Conservation (phyloP, 169 alveolate species). For the Pseudocohnilembus persalinus region DNA sequence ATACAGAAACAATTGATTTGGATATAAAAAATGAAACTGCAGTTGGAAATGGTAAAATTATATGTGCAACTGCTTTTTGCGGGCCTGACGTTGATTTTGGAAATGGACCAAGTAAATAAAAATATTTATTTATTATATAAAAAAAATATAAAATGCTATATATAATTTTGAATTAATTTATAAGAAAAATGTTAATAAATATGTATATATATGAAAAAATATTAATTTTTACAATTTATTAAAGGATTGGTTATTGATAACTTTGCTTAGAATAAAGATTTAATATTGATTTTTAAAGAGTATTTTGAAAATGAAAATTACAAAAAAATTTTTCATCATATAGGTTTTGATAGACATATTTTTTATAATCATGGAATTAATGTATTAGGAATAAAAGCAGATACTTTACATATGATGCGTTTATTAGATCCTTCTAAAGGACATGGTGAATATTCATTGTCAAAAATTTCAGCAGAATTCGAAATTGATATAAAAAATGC, state of each 20-base stretch:
- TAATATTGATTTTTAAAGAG: conserved; percentile 61
- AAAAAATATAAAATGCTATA: too few relatives aligned
- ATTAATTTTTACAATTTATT: neutral
- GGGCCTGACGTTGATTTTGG: conserved; percentile 85
- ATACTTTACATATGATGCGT: conserved; percentile 85
- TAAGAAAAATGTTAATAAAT: too few relatives aligned
- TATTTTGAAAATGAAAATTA: conserved; percentile 66
- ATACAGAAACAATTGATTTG: conserved; percentile 78
- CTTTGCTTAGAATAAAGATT: conserved; percentile 63
- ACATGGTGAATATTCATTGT: conserved; percentile 58
- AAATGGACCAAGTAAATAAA: conserved; percentile 66
- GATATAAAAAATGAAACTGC: conserved; percentile 69
- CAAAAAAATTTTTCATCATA: conserved; percentile 72
- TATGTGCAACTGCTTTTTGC: conserved; percentile 75
- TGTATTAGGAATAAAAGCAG: conserved; percentile 76
- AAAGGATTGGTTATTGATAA: conserved; percentile 72
- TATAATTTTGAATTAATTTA: too few relatives aligned
- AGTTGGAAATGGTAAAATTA: conserved; percentile 67
- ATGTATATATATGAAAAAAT: neutral
- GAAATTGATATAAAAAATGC: conserved; percentile 49
- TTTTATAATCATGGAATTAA: conserved; percentile 73
- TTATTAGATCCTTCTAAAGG: conserved; percentile 70
- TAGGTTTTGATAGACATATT: conserved; percentile 81
- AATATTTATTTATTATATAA: too few relatives aligned
- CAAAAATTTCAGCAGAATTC: conserved; percentile 47